phyloP scores from a whole-genome alignment of 441 rosid genomes.

The Jatropha multifida region DNA sequence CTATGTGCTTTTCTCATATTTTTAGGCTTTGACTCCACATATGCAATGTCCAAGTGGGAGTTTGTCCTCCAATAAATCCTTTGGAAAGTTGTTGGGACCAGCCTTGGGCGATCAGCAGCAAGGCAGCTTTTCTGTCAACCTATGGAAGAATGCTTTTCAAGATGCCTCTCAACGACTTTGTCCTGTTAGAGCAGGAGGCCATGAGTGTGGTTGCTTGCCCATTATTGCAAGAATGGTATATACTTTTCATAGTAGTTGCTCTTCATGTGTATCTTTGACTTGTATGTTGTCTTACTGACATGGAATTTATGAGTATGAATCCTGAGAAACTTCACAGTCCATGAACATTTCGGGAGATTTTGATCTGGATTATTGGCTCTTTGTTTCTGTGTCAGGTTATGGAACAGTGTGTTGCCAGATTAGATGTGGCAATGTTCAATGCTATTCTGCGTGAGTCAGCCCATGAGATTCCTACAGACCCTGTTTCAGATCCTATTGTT shows the following conservation, averaged over 20 bases:
- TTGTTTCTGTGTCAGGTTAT: conserved; percentile 50
- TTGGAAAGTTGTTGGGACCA: conserved; percentile 61
- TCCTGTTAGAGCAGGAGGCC: conserved; percentile 78
- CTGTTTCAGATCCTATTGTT: conserved; percentile 82
- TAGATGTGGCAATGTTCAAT: conserved; percentile 91
- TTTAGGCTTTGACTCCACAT: conserved; percentile 75
- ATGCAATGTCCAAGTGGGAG: conserved; percentile 59
- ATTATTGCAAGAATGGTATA: conserved; percentile 65
- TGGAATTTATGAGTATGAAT: not conserved
- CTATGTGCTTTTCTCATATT: not conserved
- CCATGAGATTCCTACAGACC: conserved; percentile 86
- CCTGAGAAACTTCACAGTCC: not conserved
- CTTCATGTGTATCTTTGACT: not conserved
- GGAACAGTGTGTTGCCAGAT: conserved; percentile 68
- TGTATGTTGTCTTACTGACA: not conserved
- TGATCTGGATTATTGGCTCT: conserved; percentile 11
- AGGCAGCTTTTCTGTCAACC: conserved; percentile 61
- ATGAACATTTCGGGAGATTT: conserved; percentile 10
- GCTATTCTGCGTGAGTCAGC: conserved; percentile 89
- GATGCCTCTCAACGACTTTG: conserved; percentile 64
- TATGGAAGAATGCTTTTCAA: conserved; percentile 81
- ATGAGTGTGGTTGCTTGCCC: conserved; percentile 89
- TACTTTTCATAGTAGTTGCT: conserved; percentile 2
- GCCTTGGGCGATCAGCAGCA: conserved; percentile 66
- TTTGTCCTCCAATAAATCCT: conserved; percentile 39